Evolutionary conservation across 192 early-diverging fungal species (phyloP).

Genomic region (Chytriomyces confervae): DNA sequence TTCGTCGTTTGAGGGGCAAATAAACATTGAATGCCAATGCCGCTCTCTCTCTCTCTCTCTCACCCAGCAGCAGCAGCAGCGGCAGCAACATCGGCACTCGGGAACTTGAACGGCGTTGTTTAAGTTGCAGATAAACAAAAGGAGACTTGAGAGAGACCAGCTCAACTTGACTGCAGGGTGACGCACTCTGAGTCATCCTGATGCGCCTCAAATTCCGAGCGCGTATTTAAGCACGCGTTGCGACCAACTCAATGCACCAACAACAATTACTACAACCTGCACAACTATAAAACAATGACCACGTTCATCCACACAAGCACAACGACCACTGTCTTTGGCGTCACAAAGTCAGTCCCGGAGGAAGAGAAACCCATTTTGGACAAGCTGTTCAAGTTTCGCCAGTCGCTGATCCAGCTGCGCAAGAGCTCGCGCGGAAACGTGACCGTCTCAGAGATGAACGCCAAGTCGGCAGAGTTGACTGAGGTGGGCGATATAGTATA

Average conservation of each 20-base stretch:
- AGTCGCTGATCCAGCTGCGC: constrained; percentile 15
- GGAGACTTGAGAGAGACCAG: not conserved
- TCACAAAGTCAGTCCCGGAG: not conserved
- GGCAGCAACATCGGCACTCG: too few species aligned
- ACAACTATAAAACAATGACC: constrained; percentile 8
- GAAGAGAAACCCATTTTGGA: constrained; percentile 37
- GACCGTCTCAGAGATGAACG: constrained; percentile 35
- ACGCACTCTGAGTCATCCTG: not conserved
- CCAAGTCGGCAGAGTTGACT: constrained; percentile 29
- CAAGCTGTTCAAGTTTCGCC: constrained; percentile 34
- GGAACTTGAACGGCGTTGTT: too few species aligned
- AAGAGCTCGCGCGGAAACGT: constrained; percentile 28
- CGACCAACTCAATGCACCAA: not conserved
- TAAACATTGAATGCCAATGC: too few species aligned
- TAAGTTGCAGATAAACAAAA: too few species aligned
- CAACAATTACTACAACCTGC: not conserved
- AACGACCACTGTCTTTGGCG: not conserved
- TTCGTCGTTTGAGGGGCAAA: too few species aligned
- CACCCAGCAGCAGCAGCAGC: too few species aligned
- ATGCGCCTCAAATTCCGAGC: not conserved
- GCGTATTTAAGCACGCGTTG: not conserved
- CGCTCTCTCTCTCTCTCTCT: too few species aligned
- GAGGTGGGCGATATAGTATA: not conserved
- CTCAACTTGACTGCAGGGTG: not conserved
- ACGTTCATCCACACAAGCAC: not conserved